Evolutionary conservation across 2,329 filamentous ascomycete species (phyloP).

Genomic region (Botryotinia convoluta): DNA sequence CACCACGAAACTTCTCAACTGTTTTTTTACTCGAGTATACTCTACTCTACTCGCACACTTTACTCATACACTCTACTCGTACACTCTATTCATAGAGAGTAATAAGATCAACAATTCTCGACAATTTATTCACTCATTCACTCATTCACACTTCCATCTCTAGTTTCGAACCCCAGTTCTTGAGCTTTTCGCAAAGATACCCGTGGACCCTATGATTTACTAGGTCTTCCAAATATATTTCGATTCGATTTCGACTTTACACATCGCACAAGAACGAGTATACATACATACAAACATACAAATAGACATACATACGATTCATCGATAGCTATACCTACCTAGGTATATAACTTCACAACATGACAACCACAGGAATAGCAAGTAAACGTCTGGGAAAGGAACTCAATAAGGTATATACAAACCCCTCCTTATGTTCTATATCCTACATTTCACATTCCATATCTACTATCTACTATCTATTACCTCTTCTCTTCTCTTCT

Average conservation of each 20-base stretch:
- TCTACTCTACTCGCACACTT: neutral
- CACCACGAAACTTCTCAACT: neutral
- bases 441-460: neutral
- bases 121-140: neutral
- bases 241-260: neutral
- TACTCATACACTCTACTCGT: no score
- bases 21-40: neutral
- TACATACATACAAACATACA: neutral
- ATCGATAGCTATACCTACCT: neutral
- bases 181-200: neutral
- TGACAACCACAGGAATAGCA: conserved; percentile 38
- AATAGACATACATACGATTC: neutral
- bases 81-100: neutral
- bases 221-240: neutral
- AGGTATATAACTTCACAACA: neutral
- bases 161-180: no score
- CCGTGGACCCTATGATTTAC: neutral
- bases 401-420: conserved; percentile 50
- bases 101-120: neutral
- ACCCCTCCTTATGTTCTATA: neutral
- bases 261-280: neutral
- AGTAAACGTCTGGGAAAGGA: conserved; percentile 60
- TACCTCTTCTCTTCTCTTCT: neutral
- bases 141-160: neutral
- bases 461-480: no score